A percentile compares a stretch with the other conserved stretches of the same genome.
These are phyloP conservation scores for Taxillus chinensis DNA, from an alignment of 164 flowering plant species.

Conservation along the genomic window DNA sequence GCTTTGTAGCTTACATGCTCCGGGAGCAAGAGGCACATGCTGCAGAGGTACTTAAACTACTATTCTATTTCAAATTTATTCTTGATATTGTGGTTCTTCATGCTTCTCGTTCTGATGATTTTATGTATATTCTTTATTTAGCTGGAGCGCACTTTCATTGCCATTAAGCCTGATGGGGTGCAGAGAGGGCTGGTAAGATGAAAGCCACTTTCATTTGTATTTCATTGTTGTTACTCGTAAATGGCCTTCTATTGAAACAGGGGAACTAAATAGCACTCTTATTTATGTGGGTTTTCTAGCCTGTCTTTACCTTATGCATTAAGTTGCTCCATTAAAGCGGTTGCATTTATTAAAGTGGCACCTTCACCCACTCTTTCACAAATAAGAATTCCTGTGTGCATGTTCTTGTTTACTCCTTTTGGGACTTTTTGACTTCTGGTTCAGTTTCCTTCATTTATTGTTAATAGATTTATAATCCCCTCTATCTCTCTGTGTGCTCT, in stretches of 20 bases:
- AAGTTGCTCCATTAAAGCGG: no score
- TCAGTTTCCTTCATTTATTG: no score
- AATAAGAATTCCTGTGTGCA: no score
- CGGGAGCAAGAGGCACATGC: slow-evolving; percentile 91
- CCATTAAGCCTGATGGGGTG: slow-evolving; percentile 98
- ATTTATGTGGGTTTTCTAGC: no score
- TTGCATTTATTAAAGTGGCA: no score
- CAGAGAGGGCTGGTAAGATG: slow-evolving; percentile 88
- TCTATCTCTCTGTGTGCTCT: no score
- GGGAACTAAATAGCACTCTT: no score
- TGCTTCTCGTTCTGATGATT: background rate
- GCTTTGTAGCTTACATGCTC: slow-evolving; percentile 64
- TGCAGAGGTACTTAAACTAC: slow-evolving; percentile 61
- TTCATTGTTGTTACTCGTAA: background rate
- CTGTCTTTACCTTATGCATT: no score
- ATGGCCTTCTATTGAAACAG: background rate
- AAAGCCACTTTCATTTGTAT: background rate
- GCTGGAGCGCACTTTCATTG: slow-evolving; percentile 95
- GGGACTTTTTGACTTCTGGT: no score
- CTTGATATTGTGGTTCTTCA: background rate
- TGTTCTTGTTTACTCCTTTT: no score
- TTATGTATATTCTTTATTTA: slow-evolving; percentile 12
- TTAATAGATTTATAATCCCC: no score
- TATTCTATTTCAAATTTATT: background rate
- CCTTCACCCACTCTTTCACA: no score